Percentiles rank a stretch among this genome's conserved stretches.
These are phyloP conservation scores for Alternaria gansuensis DNA, from an alignment of 2,329 filamentous ascomycete genomes.

Conservation along the genomic window DNA sequence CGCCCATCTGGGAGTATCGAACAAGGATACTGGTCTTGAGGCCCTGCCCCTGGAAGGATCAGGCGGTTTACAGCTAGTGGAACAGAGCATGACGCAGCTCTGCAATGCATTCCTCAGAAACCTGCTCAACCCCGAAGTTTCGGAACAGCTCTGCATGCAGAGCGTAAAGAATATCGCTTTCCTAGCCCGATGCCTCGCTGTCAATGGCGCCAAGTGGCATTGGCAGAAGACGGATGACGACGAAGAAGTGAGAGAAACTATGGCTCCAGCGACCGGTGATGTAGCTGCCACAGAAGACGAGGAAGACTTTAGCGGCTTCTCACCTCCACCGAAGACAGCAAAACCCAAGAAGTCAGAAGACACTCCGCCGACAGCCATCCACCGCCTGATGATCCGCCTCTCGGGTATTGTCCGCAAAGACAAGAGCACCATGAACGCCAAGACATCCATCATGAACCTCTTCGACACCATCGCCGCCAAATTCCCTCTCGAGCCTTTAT, in stretches of 20 bases:
- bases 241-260: conserved; percentile 52
- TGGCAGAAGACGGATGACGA: conserved; percentile 57
- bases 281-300: conserved; percentile 47
- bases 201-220: conserved; percentile 63
- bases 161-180: conserved; percentile 84
- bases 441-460: conserved; percentile 77
- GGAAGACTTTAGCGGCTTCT: conserved; percentile 43
- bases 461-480: conserved; percentile 74
- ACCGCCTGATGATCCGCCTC: conserved; percentile 80
- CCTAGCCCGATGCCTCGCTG: conserved; percentile 72
- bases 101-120: conserved; percentile 65
- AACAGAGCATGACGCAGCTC: conserved; percentile 69
- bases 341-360: conserved; percentile 34
- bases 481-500: conserved; percentile 65
- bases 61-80: conserved; percentile 72
- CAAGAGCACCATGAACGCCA: conserved; percentile 72
- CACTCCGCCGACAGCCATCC: conserved; percentile 62
- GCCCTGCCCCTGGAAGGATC: conserved; percentile 72
- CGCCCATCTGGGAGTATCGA: conserved; percentile 75
- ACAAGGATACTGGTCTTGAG: conserved; percentile 62
- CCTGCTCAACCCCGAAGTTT: conserved; percentile 70
- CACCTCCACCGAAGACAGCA: conserved; percentile 28
- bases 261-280: conserved; percentile 50
- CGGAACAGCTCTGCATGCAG: conserved; percentile 79
- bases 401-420: conserved; percentile 77